Evolutionary conservation across 129 eudicot species (phyloP), one percentile per base, ranked within the genome.

Genomic region (Flaveria trinervia): DNA sequence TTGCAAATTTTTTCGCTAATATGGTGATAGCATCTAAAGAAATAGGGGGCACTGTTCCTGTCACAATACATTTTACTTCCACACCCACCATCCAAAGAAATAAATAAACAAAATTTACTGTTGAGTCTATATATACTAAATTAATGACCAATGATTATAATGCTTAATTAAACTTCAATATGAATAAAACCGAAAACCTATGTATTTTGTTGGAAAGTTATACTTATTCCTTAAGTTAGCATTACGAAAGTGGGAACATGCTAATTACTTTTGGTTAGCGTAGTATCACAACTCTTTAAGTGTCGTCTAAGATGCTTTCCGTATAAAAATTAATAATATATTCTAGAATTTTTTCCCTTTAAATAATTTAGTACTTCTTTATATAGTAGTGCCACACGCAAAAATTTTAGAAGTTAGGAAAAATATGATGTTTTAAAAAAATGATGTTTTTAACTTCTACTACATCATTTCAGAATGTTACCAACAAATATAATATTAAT

Each of bases 191-290:
- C 44, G 18, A 64, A 26, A 12, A 11, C 15, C 15, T 64, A 30
- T 64, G 45, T 64, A 39, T 66, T 16, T 66, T 15, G 49, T 14
- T 36, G 18, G 7, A 33, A 28, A 66, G 44, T 39, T 72, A 72
- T 51, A 51, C 76, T 52, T 72, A 30, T 51, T 72, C 44, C 45
- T 52, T 2, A 54, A 72, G 76, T 72, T n/a, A 72, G 51, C 9
- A 17, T 9, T 52, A 33, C 76, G 57, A 54, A 72, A 72, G 76
- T 33, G 50, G 76, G 65, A 72, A 72, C 76, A 72, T 52, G 65
- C 54, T 72, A 52, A 72, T 72, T 52, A 33, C 33, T 56, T 72
- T 28, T 72, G 66, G 43, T 72, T 72, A 72, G 76, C 76, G 26
- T 71, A 72, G 76, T 26, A 72, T 72, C 45, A 72, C 30, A 54